Base-by-base conservation (phyloP, 1,284 basidiomycete species). In the Trichosporon asahii region DNA sequence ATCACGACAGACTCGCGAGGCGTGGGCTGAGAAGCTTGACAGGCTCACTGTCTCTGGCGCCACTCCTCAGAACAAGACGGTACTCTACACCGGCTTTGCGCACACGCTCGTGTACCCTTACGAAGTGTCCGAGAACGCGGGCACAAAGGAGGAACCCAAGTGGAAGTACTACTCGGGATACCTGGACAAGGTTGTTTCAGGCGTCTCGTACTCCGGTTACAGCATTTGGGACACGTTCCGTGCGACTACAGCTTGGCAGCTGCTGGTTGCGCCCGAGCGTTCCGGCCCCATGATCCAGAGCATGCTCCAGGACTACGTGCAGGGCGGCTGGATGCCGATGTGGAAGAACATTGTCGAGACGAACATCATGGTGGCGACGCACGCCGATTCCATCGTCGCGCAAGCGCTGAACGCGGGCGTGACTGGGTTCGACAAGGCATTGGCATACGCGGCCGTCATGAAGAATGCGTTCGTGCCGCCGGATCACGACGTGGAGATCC, bases 271-370 rank as follows among this genome's bases (percentile, higher is more conserved):
- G 0, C 91, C 92, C 0, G 90, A 93, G 74, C 85, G 90, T 12
- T 84, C 93, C 8, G 87, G 89, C 0, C 89, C 86, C 0, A 92
- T 93, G 89, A 86, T 94, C 2, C 87, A 85, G 40, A 91, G 90
- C 73, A 93, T 94, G 90, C 83, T 94, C 14, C 89, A 91, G 70
- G 91, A 93, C 79, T 94, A 89, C 76, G 68, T 75, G 66, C 74
- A 92, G 88, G 88, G 90, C 29, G 92, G 92, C 3, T 92, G 91
- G 90, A 82, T 94, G 61, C 92, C 92, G 0, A 93, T 94, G 91
- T 94, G 92, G 92, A 93, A 93, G 83, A 94, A 93, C 74, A 87
- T 93, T 18, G 88, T 91, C 71, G 91, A 82, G 75, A 83, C 82
- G 18, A 83, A 84, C 75, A 81, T 84, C 71, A 84, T 84, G 90